Evolutionary conservation across 2,329 filamentous ascomycete species (phyloP).

Genomic region (Aspergillus eucalypticola): DNA sequence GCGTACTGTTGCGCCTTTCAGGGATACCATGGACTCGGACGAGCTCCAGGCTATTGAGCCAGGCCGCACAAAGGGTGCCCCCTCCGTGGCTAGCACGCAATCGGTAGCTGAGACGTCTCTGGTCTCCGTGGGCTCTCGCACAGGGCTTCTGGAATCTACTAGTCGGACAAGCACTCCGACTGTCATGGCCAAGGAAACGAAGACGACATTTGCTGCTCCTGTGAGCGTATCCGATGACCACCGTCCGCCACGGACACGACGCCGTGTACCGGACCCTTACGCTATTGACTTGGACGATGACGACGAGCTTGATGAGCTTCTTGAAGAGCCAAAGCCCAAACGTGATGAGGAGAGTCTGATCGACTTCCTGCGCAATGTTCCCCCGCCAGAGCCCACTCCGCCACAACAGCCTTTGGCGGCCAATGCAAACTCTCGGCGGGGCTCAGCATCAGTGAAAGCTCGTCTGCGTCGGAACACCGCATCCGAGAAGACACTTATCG

Average conservation of each 20-base stretch:
- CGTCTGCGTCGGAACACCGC: slow-evolving; percentile 37
- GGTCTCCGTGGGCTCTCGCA: slow-evolving; percentile 71
- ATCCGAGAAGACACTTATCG: slow-evolving; percentile 29
- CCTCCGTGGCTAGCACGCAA: slow-evolving; percentile 43
- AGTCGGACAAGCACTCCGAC: slow-evolving; percentile 31
- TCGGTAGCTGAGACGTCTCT: slow-evolving; percentile 51
- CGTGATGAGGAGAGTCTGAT: slow-evolving; percentile 50
- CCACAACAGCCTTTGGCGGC: slow-evolving; percentile 34
- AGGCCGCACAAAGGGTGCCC: slow-evolving; percentile 29
- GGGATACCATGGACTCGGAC: slow-evolving; percentile 82
- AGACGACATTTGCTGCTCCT: neutral
- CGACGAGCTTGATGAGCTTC: slow-evolving; percentile 62
- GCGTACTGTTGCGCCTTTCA: slow-evolving; percentile 79
- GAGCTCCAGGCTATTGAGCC: slow-evolving; percentile 53
- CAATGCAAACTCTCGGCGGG: slow-evolving; percentile 21
- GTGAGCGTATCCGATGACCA: slow-evolving; percentile 34
- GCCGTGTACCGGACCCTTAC: slow-evolving; percentile 83
- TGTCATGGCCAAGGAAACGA: slow-evolving; percentile 20
- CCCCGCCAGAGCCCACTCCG: slow-evolving; percentile 40
- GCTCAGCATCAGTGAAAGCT: slow-evolving; percentile 33
- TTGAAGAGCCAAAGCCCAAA: slow-evolving; percentile 41
- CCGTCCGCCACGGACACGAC: slow-evolving; percentile 71
- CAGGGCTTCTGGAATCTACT: slow-evolving; percentile 60
- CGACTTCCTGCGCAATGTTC: slow-evolving; percentile 50
- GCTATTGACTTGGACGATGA: slow-evolving; percentile 76